phyloP scores from a whole-genome alignment of 1,139 yeast species.

The Magnusiomyces fungicola region DNA sequence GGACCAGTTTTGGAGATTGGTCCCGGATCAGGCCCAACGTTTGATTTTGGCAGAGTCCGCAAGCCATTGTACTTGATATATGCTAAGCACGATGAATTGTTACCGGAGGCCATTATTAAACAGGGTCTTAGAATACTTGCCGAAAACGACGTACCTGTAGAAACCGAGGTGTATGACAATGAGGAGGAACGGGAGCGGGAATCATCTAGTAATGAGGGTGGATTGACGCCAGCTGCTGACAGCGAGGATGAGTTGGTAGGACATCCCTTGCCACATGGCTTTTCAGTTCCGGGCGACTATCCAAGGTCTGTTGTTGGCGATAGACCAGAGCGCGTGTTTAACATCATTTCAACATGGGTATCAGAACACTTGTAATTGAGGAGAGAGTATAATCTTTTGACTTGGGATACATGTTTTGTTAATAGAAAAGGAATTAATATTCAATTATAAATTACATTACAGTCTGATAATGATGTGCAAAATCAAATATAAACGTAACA shows the following conservation, averaged over 20 bases:
- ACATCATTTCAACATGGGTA: slow-evolving; percentile 23
- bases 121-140: slow-evolving; percentile 21
- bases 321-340: slow-evolving; percentile 24
- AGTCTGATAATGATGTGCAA: no score
- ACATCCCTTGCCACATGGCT: slow-evolving; percentile 35
- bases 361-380: no score
- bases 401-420: no score
- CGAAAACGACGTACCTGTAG: slow-evolving; percentile 22
- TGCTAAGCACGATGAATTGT: slow-evolving; percentile 28
- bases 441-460: no score
- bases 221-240: no score
- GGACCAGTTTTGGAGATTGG: background rate
- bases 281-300: slow-evolving; percentile 38
- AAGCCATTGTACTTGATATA: slow-evolving; percentile 33
- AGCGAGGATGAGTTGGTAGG: slow-evolving; percentile 10
- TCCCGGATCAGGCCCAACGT: background rate
- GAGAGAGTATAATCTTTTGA: no score
- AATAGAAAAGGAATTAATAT: no score
- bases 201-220: no score
- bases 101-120: slow-evolving; percentile 22
- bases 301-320: slow-evolving; percentile 30
- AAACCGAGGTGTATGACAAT: slow-evolving; percentile 20
- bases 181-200: slow-evolving; percentile 9
- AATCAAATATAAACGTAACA: no score
- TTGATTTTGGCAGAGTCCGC: slow-evolving; percentile 25